These are phyloP conservation scores for Verruconis gallopava DNA, from an alignment of 2,329 filamentous ascomycete species.

Conservation along the genomic window DNA sequence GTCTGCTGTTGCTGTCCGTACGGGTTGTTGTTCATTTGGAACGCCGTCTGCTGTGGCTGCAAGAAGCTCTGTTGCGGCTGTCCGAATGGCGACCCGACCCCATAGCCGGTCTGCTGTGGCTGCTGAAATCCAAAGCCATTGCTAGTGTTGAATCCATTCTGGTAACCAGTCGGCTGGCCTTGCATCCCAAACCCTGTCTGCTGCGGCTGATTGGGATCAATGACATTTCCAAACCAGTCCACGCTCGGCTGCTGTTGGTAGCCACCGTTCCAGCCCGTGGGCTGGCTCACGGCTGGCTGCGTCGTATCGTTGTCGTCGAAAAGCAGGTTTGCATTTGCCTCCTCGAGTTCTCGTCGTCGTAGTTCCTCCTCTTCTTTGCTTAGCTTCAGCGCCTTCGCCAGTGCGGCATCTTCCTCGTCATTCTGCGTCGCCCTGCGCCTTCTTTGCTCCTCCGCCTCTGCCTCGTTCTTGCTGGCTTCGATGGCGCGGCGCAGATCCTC, in stretches of 20 bases:
- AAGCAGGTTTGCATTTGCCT: conserved; percentile 71
- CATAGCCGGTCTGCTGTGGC: conserved; percentile 47
- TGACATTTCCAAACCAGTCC: conserved; percentile 93
- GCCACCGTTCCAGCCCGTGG: conserved; percentile 87
- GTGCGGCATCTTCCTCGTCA: conserved; percentile 64
- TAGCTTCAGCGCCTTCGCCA: conserved; percentile 87
- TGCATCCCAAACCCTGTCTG: conserved; percentile 58
- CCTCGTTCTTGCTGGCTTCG: conserved; percentile 89
- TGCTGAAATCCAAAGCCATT: conserved; percentile 36
- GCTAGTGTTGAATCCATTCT: conserved; percentile 57
- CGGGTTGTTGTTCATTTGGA: conserved; percentile 39
- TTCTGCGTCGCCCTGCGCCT: conserved; percentile 33
- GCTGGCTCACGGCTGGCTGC: conserved; percentile 56
- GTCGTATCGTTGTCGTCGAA: conserved; percentile 62
- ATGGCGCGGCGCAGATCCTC: conserved; percentile 87
- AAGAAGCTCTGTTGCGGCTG: conserved; percentile 22
- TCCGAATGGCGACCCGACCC: conserved; percentile 27
- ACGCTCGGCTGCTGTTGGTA: conserved; percentile 95
- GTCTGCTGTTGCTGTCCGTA: conserved; percentile 45
- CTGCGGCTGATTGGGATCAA: conserved; percentile 55
- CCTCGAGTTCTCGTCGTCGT: conserved; percentile 73
- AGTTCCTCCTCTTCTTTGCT: conserved; percentile 90
- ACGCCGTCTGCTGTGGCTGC: conserved; percentile 35
- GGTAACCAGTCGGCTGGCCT: conserved; percentile 49
- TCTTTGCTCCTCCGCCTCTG: conserved; percentile 78